Evolutionary conservation across 805 yeast genomes (phyloP).

Genomic region (Metschnikowia noctiluminum): DNA sequence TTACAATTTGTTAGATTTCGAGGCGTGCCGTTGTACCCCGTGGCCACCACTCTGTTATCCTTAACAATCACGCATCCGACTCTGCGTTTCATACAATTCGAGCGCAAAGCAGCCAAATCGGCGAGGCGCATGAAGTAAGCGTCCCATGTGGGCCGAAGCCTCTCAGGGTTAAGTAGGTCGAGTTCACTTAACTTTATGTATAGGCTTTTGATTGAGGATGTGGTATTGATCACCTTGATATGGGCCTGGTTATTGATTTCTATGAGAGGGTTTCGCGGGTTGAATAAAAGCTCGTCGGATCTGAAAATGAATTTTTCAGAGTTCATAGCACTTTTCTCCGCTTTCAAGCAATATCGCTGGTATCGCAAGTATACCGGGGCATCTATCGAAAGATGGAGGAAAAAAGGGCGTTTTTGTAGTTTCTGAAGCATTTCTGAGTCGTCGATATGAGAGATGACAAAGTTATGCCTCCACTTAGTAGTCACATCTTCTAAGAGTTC

Average conservation of each 20-base stretch:
- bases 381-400: constrained; percentile 73
- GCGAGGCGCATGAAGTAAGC: constrained; percentile 93
- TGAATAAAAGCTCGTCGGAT: constrained; percentile 39
- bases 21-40: constrained; percentile 98
- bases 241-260: constrained; percentile 58
- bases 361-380: constrained; percentile 59
- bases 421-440: constrained; percentile 41
- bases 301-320: constrained; percentile 36
- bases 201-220: constrained; percentile 32
- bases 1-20: constrained; percentile 83
- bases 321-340: constrained; percentile 9
- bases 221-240: constrained; percentile 39
- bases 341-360: constrained; percentile 26
- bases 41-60: constrained; percentile 82
- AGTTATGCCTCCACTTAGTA: constrained; percentile 57
- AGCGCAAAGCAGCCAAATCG: constrained; percentile 84
- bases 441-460: constrained; percentile 53
- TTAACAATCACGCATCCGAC: constrained; percentile 95
- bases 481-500: constrained; percentile 62
- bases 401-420: constrained; percentile 72
- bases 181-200: constrained; percentile 40
- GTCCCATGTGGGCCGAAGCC: constrained; percentile 94
- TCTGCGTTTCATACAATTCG: constrained; percentile 95
- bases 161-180: constrained; percentile 31
- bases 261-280: constrained; percentile 49